Evolutionary conservation across 768 basidiomycete genomes (phyloP).

Genomic region (Xerocomus spinulosus): DNA sequence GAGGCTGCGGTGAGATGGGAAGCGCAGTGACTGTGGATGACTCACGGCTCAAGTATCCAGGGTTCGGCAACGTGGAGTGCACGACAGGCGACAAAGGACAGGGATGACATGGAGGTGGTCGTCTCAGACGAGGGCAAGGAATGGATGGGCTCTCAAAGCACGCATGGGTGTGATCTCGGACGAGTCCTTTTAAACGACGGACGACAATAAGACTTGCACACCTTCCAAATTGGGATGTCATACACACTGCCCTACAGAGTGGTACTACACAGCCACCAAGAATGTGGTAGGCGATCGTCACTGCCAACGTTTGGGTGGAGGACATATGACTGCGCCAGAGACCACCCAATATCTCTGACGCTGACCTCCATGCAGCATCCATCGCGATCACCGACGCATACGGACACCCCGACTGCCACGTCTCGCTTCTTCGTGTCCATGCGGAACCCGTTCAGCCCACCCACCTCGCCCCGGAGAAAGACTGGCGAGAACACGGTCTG

Average conservation of each 20-base stretch:
- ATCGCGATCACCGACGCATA: conserved; percentile 13
- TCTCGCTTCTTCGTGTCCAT: conserved; percentile 30
- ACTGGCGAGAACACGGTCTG: conserved; percentile 16
- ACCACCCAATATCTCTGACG: conserved; percentile 2
- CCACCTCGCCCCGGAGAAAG: conserved; percentile 20
- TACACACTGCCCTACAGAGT: no score
- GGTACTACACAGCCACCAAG: conserved; percentile 1
- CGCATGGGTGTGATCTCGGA: conserved; percentile 3
- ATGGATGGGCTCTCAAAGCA: conserved; percentile 24
- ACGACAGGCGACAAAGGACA: conserved; percentile 5
- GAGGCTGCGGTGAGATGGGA: background rate
- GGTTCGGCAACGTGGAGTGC: conserved; percentile 18
- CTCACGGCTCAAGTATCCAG: conserved; percentile 23
- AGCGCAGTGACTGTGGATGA: no score
- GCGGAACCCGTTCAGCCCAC: conserved; percentile 26
- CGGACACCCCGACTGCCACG: conserved; percentile 16
- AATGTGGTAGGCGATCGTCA: background rate
- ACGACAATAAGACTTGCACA: conserved; percentile 27
- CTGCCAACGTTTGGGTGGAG: conserved; percentile 1
- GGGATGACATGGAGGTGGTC: conserved; percentile 12
- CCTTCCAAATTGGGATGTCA: conserved; percentile 15
- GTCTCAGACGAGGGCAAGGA: conserved; percentile 28
- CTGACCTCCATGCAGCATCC: conserved; percentile 10
- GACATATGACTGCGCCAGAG: conserved; percentile 9
- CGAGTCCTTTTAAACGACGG: no score